Percentiles rank a stretch among this genome's conserved stretches.
Evolutionary conservation across 257 asterid species (phyloP).

Genomic region (Solanum verrucosum): DNA sequence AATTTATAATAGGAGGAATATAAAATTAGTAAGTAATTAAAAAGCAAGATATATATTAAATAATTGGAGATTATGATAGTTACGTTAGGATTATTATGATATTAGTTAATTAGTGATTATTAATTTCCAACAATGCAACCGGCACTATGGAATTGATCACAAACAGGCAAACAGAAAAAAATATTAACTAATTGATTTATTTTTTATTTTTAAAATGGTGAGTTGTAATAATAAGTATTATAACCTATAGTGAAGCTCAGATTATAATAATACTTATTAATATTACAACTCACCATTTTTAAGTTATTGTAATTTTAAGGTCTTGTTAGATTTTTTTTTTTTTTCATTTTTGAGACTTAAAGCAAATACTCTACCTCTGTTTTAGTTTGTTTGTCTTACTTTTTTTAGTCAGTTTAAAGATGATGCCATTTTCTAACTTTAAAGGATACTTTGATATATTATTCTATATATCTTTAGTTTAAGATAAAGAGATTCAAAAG

Average conservation of each 20-base stretch:
- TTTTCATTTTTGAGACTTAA: no score
- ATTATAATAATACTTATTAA: not conserved
- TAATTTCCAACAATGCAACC: constrained; percentile 3
- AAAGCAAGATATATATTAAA: not conserved
- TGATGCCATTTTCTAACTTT: not conserved
- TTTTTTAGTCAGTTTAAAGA: no score
- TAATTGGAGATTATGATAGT: constrained; percentile 5
- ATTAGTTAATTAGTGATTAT: not conserved
- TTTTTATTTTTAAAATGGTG: not conserved
- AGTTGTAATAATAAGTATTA: not conserved
- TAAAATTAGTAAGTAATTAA: not conserved
- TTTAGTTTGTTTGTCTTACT: not conserved
- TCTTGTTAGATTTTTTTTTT: no score
- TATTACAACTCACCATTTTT: not conserved
- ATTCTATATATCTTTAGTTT: no score
- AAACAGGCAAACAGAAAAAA: not conserved
- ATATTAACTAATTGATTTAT: not conserved
- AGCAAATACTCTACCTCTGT: no score
- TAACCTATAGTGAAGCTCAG: not conserved
- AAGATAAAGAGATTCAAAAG: not conserved
- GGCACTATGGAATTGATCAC: not conserved
- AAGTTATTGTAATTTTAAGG: not conserved
- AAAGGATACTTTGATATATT: not conserved
- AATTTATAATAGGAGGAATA: not conserved
- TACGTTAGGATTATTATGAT: not conserved